Evolutionary conservation across 805 yeast genomes (phyloP), one percentile per base, ranked within the genome.

Genomic region (Schwanniomyces yamadae): DNA sequence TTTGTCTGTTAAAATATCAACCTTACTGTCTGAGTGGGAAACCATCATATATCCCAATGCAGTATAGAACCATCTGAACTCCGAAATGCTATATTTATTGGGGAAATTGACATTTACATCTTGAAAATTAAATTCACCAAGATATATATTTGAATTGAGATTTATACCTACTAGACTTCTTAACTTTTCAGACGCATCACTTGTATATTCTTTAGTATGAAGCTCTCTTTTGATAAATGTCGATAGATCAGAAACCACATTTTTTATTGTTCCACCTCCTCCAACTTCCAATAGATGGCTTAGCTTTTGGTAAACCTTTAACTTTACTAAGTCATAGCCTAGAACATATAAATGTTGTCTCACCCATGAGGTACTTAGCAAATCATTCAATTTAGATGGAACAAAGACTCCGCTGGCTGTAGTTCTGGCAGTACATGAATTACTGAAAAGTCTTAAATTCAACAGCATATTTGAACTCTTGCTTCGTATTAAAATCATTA

Each of bases 171-270:
- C 45, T 37, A 62, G 44, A 10, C 53, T 50, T 29, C 43, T 44
- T 30, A 62, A 45, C 31, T 52, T 44, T 25, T 43, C 33, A 6
- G 55, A 46, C 3, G 46, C 37, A 3, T 26, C 32, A 16, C 49
- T 33, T 19, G 31, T 35, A 14, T 34, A 34, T 26, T 45, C 44
- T n/a, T 28, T 24, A 8, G 44, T 36, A 41, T 31, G 23, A 5
- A 62, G 50, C 27, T 62, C 67, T 19, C 49, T 33, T 37, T 56
- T 57, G 18, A 65, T 48, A 34, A 60, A 63, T 20, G 57, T 49
- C 15, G 63, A 47, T 36, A 64, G 48, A 30, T 62, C 69, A 28
- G 48, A 49, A 5, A 65, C 69, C 11, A 61, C 75, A 14, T 49
- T 48, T 45, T 65, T 65, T 30, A 64, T 44, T 3, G 52, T 34